These are phyloP conservation scores for Ophiostoma himal-ulmi DNA, from an alignment of 2,329 filamentous ascomycete genomes.

Conservation along the genomic window DNA sequence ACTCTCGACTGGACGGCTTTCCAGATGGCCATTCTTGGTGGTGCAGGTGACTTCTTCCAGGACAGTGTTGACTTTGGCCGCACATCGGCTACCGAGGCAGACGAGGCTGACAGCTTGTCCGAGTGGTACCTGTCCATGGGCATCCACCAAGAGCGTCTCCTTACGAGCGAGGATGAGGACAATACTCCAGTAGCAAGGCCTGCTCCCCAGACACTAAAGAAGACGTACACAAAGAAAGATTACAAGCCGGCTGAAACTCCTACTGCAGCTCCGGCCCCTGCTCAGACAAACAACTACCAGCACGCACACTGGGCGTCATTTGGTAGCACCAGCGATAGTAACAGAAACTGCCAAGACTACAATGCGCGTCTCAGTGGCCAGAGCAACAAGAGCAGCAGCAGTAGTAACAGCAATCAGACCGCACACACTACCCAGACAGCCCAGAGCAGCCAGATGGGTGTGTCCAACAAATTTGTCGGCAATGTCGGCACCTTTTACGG, in stretches of 20 bases:
- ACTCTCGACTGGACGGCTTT: slow-evolving; percentile 59
- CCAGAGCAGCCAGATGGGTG: slow-evolving; percentile 7
- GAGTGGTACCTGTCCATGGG: slow-evolving; percentile 50
- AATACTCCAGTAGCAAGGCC: neutral
- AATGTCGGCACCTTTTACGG: slow-evolving; percentile 13
- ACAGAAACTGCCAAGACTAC: neutral
- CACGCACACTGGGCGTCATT: neutral
- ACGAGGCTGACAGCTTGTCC: slow-evolving; percentile 44
- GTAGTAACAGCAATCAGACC: slow-evolving; percentile 14
- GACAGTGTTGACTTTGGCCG: slow-evolving; percentile 40
- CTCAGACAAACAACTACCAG: slow-evolving; percentile 1
- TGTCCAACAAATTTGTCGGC: neutral
- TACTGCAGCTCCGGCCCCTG: neutral
- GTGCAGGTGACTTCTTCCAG: slow-evolving; percentile 46
- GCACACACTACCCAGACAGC: neutral
- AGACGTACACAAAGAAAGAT: neutral
- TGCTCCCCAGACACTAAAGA: neutral
- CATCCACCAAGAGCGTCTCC: slow-evolving; percentile 40
- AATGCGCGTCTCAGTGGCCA: slow-evolving; percentile 10
- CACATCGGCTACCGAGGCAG: slow-evolving; percentile 35
- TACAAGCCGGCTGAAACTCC: neutral
- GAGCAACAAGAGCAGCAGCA: slow-evolving; percentile 18
- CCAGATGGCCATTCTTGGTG: slow-evolving; percentile 58
- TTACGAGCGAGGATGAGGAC: slow-evolving; percentile 29
- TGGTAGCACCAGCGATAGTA: slow-evolving; percentile 5